A percentile compares a stretch with the other conserved stretches of the same genome.
phyloP scores from a whole-genome alignment of 768 basidiomycete species.

The Xerocomus potaroensis region DNA sequence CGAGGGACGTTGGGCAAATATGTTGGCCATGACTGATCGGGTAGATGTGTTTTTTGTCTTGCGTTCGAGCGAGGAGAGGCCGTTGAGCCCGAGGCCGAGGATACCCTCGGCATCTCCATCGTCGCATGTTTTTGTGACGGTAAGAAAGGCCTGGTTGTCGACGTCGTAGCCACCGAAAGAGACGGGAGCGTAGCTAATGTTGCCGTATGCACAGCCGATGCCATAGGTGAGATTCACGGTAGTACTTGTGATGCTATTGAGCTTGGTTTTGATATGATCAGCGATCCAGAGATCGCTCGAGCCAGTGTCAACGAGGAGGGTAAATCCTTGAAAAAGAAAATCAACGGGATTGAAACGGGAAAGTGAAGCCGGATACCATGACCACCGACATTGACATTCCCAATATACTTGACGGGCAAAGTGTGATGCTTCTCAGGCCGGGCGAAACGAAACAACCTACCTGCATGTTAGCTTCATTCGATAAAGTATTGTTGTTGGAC shows the following conservation, averaged over 20 bases:
- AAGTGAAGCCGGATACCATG: slow-evolving; percentile 16
- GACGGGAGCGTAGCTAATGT: slow-evolving; percentile 34
- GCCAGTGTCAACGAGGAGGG: slow-evolving; percentile 25
- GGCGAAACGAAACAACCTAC: slow-evolving; percentile 15
- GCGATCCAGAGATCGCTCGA: slow-evolving; percentile 30
- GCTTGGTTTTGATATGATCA: slow-evolving; percentile 17
- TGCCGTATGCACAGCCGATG: slow-evolving; percentile 35
- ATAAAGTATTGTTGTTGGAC: slow-evolving; percentile 20
- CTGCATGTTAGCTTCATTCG: slow-evolving; percentile 24
- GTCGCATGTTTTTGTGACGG: slow-evolving; percentile 14
- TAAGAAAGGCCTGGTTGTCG: slow-evolving; percentile 26
- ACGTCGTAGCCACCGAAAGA: slow-evolving; percentile 32
- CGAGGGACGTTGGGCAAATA: slow-evolving; percentile 34
- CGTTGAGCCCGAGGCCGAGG: slow-evolving; percentile 26
- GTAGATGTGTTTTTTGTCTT: slow-evolving; percentile 9
- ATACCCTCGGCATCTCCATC: slow-evolving; percentile 19
- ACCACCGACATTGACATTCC: slow-evolving; percentile 28
- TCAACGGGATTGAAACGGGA: background rate
- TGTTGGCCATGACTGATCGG: slow-evolving; percentile 36
- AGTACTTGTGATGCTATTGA: slow-evolving; percentile 30
- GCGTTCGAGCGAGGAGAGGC: slow-evolving; percentile 21
- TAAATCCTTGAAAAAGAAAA: slow-evolving; percentile 21
- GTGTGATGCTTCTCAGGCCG: background rate
- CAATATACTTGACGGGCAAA: slow-evolving; percentile 20
- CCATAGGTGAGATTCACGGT: slow-evolving; percentile 34